Evolutionary conservation across 225 moss, liverwort and hornwort species (phyloP).

Genomic region (Polytrichum commune): DNA sequence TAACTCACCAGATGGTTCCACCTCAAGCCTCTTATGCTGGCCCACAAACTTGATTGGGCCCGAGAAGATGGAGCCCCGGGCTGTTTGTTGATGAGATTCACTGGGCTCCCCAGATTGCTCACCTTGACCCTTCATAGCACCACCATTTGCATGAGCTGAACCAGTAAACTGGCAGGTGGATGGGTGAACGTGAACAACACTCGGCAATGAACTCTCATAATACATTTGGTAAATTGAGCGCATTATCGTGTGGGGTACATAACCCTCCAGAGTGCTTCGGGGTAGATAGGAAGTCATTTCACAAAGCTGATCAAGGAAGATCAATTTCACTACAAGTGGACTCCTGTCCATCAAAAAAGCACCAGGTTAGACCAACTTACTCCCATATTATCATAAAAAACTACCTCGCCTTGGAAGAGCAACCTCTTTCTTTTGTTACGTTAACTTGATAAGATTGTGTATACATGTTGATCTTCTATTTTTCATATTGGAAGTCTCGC

Average conservation of each 20-base stretch:
- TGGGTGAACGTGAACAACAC: no score
- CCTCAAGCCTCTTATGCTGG: slow-evolving; percentile 68
- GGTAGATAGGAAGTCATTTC: slow-evolving; percentile 79
- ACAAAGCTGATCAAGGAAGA: slow-evolving; percentile 95
- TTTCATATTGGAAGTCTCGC: no score
- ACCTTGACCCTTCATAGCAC: no score
- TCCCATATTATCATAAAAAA: background rate
- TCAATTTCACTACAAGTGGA: slow-evolving; percentile 84
- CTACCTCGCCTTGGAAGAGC: no score
- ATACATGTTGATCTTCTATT: no score
- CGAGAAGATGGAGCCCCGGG: slow-evolving; percentile 87
- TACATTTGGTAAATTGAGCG: slow-evolving; percentile 98
- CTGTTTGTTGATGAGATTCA: no score
- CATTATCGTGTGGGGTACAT: slow-evolving; percentile 91
- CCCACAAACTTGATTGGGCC: slow-evolving; percentile 92
- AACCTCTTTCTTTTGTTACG: no score
- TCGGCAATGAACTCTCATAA: no score
- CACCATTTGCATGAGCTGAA: no score
- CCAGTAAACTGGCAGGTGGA: no score
- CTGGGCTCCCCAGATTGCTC: no score
- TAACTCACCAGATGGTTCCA: slow-evolving; percentile 52
- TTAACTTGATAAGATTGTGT: no score
- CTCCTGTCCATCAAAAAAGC: slow-evolving; percentile 42
- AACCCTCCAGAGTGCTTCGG: slow-evolving; percentile 79
- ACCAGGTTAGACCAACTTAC: background rate